phyloP scores from a whole-genome alignment of 1,284 basidiomycete species.

The Ceratobasidium sp. region DNA sequence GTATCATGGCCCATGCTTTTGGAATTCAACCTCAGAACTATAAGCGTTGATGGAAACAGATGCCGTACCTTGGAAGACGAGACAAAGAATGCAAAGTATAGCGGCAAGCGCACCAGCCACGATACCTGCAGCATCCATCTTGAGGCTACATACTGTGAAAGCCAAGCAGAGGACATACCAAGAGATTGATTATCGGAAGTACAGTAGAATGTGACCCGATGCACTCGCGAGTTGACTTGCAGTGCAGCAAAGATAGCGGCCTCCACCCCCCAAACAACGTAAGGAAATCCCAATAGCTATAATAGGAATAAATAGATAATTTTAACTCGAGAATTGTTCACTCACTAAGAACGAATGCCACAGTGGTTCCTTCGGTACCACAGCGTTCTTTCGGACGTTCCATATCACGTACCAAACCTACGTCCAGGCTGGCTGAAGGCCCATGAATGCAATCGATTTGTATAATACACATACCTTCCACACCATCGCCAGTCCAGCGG shows the following conservation, averaged over 20 bases:
- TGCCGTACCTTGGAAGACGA: slow-evolving; percentile 24
- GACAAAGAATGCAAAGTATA: slow-evolving; percentile 24
- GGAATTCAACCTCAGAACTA: neutral
- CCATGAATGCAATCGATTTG: neutral
- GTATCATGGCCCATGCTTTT: slow-evolving; percentile 26
- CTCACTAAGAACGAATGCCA: slow-evolving; percentile 27
- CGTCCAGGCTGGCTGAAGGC: neutral
- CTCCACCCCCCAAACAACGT: slow-evolving; percentile 8
- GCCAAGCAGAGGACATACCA: neutral
- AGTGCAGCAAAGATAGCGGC: slow-evolving; percentile 20
- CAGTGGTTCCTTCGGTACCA: slow-evolving; percentile 16
- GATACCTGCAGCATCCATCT: neutral
- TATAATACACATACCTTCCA: slow-evolving; percentile 21
- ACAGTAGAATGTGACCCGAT: slow-evolving; percentile 31
- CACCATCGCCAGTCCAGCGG: slow-evolving; percentile 9
- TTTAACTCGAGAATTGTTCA: neutral
- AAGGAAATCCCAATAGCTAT: slow-evolving; percentile 27
- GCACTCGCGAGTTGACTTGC: neutral
- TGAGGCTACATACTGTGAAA: neutral
- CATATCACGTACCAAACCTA: slow-evolving; percentile 32
- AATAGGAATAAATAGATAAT: neutral
- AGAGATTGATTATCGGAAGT: slow-evolving; percentile 19
- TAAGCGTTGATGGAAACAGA: no score
- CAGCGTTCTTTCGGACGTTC: slow-evolving; percentile 22
- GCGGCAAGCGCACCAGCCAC: slow-evolving; percentile 1